phyloP scores from a whole-genome alignment of 164 flowering plant species.

The grape (Vitis vinifera) region DNA sequence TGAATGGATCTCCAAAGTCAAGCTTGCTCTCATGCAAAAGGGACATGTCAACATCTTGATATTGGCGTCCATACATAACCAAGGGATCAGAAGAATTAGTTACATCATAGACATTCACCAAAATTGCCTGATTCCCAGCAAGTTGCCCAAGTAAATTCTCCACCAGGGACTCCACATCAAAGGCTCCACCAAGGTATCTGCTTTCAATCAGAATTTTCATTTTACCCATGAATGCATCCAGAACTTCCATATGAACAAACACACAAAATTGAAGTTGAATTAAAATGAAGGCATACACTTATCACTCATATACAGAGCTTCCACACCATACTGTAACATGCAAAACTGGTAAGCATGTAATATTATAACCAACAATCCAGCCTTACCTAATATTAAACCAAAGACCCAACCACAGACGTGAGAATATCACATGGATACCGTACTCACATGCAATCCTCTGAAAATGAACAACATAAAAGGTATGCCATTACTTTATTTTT shows the following conservation, averaged over 20 bases:
- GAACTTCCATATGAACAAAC: background rate
- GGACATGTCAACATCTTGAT: conserved; percentile 68
- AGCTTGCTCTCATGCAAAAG: conserved; percentile 70
- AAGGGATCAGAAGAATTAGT: conserved; percentile 76
- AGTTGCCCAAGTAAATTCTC: conserved; percentile 92
- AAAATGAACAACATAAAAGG: too few relatives aligned
- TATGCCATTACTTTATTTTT: too few relatives aligned
- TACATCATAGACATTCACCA: conserved; percentile 84
- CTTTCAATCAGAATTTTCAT: conserved; percentile 2
- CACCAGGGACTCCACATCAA: conserved; percentile 94
- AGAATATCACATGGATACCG: background rate
- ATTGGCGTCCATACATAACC: conserved; percentile 74
- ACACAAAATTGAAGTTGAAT: background rate
- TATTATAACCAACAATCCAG: background rate
- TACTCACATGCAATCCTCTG: too few relatives aligned
- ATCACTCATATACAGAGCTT: too few relatives aligned
- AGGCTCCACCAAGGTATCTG: conserved; percentile 95
- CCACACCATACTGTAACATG: too few relatives aligned
- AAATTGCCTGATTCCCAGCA: conserved; percentile 77
- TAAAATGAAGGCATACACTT: background rate
- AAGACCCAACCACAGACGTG: background rate
- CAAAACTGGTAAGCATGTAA: background rate
- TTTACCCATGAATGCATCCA: background rate
- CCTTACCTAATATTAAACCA: background rate
- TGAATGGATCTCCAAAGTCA: conserved; percentile 93